These are phyloP conservation scores for Beta vulgaris DNA, from an alignment of 148 eudicot species.

Conservation along the genomic window DNA sequence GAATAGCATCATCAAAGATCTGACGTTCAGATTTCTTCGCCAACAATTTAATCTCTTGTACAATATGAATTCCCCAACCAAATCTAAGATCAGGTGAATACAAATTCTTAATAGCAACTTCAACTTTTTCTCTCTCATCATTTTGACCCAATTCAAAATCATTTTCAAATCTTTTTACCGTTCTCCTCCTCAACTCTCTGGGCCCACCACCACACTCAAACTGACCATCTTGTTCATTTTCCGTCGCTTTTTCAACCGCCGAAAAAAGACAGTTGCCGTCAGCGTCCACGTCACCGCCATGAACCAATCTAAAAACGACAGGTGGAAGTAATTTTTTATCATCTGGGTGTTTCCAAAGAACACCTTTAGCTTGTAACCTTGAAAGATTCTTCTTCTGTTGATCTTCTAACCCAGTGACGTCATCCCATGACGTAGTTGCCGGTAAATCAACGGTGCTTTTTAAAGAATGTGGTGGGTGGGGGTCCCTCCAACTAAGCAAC, in stretches of 20 bases:
- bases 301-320: slow-evolving; percentile 59
- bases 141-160: slow-evolving; percentile 52
- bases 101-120: slow-evolving; percentile 58
- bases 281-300: slow-evolving; percentile 84
- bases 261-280: slow-evolving; percentile 90
- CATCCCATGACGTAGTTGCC: slow-evolving; percentile 48
- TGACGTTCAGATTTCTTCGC: slow-evolving; percentile 60
- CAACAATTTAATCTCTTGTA: slow-evolving; percentile 72
- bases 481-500: slow-evolving; percentile 55
- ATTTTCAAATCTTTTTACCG: slow-evolving; percentile 58
- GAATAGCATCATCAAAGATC: slow-evolving; percentile 48
- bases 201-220: slow-evolving; percentile 20
- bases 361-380: slow-evolving; percentile 57
- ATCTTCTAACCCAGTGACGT: slow-evolving; percentile 62
- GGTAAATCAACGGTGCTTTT: slow-evolving; percentile 30
- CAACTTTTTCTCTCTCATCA: slow-evolving; percentile 44
- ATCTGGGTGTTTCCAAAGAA: slow-evolving; percentile 69
- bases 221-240: too few relatives aligned
- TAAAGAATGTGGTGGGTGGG: slow-evolving; percentile 35
- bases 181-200: slow-evolving; percentile 54
- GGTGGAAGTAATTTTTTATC: slow-evolving; percentile 23
- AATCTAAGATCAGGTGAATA: slow-evolving; percentile 65
- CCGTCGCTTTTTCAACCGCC: slow-evolving; percentile 51
- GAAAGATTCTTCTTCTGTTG: slow-evolving; percentile 45
- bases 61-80: slow-evolving; percentile 92